A percentile compares a stretch with the other conserved stretches of the same genome.
Conservation (phyloP, 331 rosid genomes). For the Quercus phellos region DNA sequence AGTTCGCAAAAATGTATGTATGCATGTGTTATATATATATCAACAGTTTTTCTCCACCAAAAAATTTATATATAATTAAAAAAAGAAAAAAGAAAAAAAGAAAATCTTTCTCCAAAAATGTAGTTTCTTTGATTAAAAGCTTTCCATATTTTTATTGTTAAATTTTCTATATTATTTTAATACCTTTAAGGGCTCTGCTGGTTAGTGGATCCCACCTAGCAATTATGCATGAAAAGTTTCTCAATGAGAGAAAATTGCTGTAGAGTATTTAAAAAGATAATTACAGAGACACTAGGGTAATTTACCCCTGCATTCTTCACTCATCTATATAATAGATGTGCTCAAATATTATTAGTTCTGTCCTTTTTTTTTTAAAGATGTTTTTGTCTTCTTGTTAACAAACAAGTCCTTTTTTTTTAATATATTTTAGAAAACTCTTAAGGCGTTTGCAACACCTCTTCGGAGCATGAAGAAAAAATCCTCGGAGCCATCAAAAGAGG, state of each 20-base stretch:
- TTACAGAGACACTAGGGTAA: too few species aligned
- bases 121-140: too few species aligned
- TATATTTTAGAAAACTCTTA: slow-evolving; percentile 39
- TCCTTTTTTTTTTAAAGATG: background rate
- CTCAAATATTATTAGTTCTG: background rate
- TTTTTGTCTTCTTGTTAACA: slow-evolving; percentile 17
- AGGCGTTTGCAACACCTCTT: slow-evolving; percentile 51
- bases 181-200: background rate
- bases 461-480: slow-evolving; percentile 39
- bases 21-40: too few species aligned
- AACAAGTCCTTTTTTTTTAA: background rate
- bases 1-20: too few species aligned
- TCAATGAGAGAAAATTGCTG: background rate
- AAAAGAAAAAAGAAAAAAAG: too few species aligned
- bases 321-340: background rate
- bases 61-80: too few species aligned
- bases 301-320: background rate
- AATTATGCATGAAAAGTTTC: background rate
- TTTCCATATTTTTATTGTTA: too few species aligned
- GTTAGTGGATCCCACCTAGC: background rate
- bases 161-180: too few species aligned
- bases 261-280: background rate
- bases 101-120: too few species aligned
- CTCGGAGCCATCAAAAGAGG: slow-evolving; percentile 35
- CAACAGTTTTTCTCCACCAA: too few species aligned